phyloP scores from a whole-genome alignment of 2,329 filamentous ascomycete genomes.

The Aspergillus sp. region DNA sequence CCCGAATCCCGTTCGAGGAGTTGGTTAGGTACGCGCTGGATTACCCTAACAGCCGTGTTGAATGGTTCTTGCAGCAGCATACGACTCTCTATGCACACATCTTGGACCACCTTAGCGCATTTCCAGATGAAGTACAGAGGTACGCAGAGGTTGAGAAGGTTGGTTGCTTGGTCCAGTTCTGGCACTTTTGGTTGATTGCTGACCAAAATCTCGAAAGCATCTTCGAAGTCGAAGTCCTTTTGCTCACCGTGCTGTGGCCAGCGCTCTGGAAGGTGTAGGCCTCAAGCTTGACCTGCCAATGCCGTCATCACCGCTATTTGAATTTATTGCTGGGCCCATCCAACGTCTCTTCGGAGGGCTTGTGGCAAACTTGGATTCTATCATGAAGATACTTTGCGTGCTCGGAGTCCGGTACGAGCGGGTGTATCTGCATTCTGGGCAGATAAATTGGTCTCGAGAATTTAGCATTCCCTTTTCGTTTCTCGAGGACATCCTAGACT shows the following conservation, averaged over 20 bases:
- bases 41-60: slow-evolving; percentile 32
- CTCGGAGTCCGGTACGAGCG: slow-evolving; percentile 35
- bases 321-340: slow-evolving; percentile 40
- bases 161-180: background rate
- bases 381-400: slow-evolving; percentile 39
- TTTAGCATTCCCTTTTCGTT: slow-evolving; percentile 35
- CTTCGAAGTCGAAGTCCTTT: slow-evolving; percentile 38
- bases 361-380: slow-evolving; percentile 28
- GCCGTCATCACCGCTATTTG: slow-evolving; percentile 23
- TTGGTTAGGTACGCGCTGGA: slow-evolving; percentile 40
- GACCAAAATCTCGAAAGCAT: slow-evolving; percentile 24
- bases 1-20: slow-evolving; percentile 39
- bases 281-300: slow-evolving; percentile 13
- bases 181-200: slow-evolving; percentile 1
- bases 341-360: slow-evolving; percentile 37
- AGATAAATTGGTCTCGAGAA: slow-evolving; percentile 35
- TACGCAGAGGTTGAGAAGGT: slow-evolving; percentile 42
- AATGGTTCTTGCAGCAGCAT: slow-evolving; percentile 43
- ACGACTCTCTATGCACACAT: slow-evolving; percentile 36
- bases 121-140: slow-evolving; percentile 30
- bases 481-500: slow-evolving; percentile 35
- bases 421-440: slow-evolving; percentile 33
- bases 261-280: slow-evolving; percentile 21
- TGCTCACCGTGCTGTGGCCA: slow-evolving; percentile 35
- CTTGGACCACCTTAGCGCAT: slow-evolving; percentile 30